Percentiles rank a stretch among this genome's conserved stretches.
Evolutionary conservation across 2,329 filamentous ascomycete genomes (phyloP).

Genomic region (Penicillium vulpinum): DNA sequence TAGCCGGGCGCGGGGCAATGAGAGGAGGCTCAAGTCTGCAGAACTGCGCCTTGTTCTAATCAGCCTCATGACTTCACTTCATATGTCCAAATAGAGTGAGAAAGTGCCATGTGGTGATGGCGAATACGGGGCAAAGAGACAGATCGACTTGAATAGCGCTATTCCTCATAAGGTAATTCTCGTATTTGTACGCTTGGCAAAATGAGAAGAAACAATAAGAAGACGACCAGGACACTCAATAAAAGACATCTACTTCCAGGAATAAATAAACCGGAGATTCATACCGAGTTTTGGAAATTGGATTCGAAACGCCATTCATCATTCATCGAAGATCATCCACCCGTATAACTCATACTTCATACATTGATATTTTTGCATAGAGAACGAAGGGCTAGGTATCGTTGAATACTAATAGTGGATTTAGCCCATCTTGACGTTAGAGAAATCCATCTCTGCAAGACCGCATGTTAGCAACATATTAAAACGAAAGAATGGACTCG

Average conservation of each 20-base stretch:
- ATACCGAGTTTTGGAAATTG: neutral
- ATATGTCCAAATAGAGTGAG: neutral
- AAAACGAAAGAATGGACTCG: neutral
- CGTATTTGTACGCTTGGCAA: constrained; percentile 20
- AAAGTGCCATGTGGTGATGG: neutral
- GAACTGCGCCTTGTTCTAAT: constrained; percentile 1
- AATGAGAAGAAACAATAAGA: neutral
- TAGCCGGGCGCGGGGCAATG: neutral
- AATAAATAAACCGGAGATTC: neutral
- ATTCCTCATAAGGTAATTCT: constrained; percentile 21
- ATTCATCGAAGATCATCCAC: constrained; percentile 16
- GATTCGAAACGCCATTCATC: constrained; percentile 12
- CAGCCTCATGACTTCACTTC: too few species aligned
- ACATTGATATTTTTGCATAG: constrained; percentile 12
- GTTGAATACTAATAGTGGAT: neutral
- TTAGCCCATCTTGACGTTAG: constrained; percentile 62
- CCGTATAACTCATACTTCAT: constrained; percentile 26
- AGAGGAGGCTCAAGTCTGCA: neutral
- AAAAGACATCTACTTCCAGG: neutral
- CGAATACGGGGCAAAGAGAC: neutral
- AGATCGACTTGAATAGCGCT: constrained; percentile 10
- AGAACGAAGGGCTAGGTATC: neutral
- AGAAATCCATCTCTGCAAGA: constrained; percentile 64
- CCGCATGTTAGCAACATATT: constrained; percentile 5
- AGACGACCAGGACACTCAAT: neutral